Base-by-base conservation (phyloP, 805 yeast genomes). In the Suhomyces xylopsoci region DNA sequence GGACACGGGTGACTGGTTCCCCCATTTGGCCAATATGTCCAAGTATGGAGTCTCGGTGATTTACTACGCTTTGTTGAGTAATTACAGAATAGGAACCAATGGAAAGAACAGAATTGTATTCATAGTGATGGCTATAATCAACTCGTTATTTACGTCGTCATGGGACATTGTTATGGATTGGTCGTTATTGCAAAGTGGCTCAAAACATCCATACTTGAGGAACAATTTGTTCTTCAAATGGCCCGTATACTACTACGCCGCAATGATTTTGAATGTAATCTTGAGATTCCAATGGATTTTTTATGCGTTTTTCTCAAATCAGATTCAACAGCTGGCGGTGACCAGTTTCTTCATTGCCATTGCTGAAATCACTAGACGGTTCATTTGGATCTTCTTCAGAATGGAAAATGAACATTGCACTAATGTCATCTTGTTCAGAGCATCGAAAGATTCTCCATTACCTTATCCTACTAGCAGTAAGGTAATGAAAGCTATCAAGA, bases 101-200 rank as follows among this genome's bases (percentile, higher is more conserved):
- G 58, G 67, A 22, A 61, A 62, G 15, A 68, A 77, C 56, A 76
- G 85, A 51, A 82, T 82, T 0, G 74, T 81, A 1, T 88, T 91
- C 62, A 88, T 93, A 17, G 68, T 83, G 0, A 81, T 91, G 71
- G 97, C 96, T 0, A 64, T 81, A 0, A 59, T 90, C 40, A 92
- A 94, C 67, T 83, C 97, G 0, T 48, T 85, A 0, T 81, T 81
- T 62, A 79, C 92, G 32, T 69, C 87, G 0, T 57, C 84, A 3
- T 94, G 99, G 99, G 99, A 94, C 69, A 73, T 94, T 5, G 73
- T 92, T 42, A 90, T 94, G 96, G 99, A 94, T 73, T 94, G 97
- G 93, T 91, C 97, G 2, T 73, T 94, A 61, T 77, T 88, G 52
- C 97, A 90, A 66, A 73, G 82, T 26, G 79, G 76, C 12, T 78